Conservation (phyloP, 1,284 basidiomycete species). For the Apiotrichum brassicae region DNA sequence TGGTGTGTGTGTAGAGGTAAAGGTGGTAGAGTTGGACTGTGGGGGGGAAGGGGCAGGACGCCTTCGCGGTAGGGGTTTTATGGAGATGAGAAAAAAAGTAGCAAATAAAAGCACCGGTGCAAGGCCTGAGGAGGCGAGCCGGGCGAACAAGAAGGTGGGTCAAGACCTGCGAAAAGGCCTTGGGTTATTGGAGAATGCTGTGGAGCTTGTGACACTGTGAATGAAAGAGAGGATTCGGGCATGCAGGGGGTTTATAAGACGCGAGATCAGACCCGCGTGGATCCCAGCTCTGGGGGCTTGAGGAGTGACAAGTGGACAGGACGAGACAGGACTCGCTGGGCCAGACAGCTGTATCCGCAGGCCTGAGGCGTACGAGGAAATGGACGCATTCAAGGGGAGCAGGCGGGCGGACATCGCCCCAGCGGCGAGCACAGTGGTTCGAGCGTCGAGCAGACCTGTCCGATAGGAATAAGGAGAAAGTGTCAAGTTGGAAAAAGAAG, state of each 20-base stretch:
- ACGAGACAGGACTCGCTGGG: background rate
- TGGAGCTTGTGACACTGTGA: background rate
- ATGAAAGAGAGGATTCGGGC: background rate
- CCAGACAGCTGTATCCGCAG: too few relatives aligned
- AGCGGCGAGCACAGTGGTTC: background rate
- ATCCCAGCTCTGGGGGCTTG: background rate
- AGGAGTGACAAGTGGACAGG: too few relatives aligned
- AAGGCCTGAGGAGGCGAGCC: background rate
- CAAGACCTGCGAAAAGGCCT: background rate
- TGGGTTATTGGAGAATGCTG: background rate
- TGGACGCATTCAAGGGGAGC: background rate
- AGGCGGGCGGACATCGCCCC: background rate
- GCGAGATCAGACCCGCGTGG: background rate
- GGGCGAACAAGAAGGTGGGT: background rate
- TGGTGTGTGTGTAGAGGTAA: background rate
- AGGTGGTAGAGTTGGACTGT: background rate
- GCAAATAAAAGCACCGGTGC: background rate
- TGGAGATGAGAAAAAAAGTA: constrained; percentile 1
- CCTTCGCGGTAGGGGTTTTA: background rate
- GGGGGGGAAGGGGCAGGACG: background rate
- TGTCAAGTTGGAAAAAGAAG: background rate
- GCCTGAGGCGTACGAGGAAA: background rate
- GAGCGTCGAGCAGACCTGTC: background rate
- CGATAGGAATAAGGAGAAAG: background rate
- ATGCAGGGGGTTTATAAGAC: background rate